Evolutionary conservation across 73 alveolate species (phyloP).

Genomic region (Loxodes magnus): DNA sequence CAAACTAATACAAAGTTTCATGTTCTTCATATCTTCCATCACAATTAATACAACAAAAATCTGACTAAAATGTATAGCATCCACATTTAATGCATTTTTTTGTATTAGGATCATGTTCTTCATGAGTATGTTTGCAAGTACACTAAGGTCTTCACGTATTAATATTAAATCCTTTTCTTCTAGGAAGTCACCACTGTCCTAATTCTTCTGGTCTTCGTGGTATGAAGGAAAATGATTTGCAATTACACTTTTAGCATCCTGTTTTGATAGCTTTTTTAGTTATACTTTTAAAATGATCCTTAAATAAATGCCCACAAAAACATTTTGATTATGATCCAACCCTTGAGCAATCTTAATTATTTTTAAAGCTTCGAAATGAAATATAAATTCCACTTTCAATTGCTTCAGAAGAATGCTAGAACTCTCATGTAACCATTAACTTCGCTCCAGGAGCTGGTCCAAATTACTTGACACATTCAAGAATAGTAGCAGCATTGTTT

Average conservation of each 20-base stretch:
- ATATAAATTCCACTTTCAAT: constrained; percentile 58
- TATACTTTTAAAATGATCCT: constrained; percentile 27
- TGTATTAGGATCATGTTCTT: constrained; percentile 85
- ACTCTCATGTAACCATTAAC: constrained; percentile 62
- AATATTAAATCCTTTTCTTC: constrained; percentile 88
- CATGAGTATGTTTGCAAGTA: constrained; percentile 90
- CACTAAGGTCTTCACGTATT: constrained; percentile 66
- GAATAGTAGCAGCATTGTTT: too few species aligned
- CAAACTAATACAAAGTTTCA: constrained; percentile 84
- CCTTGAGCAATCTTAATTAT: constrained; percentile 63
- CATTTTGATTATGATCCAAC: constrained; percentile 63
- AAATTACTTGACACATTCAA: constrained; percentile 41
- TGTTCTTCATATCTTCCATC: constrained; percentile 93
- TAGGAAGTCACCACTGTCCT: constrained; percentile 90
- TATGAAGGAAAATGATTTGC: constrained; percentile 79
- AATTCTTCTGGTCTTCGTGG: constrained; percentile 97
- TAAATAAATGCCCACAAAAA: constrained; percentile 71
- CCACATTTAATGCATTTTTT: constrained; percentile 81
- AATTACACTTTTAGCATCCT: constrained; percentile 74
- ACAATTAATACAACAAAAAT: constrained; percentile 90
- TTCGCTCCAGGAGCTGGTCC: constrained; percentile 89
- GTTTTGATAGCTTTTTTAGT: constrained; percentile 37
- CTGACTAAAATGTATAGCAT: constrained; percentile 75
- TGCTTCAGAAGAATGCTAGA: constrained; percentile 59
- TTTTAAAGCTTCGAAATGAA: constrained; percentile 40